These are phyloP conservation scores for Blastocystis sp. DNA, from an alignment of 352 stramenopile species.

Conservation along the genomic window DNA sequence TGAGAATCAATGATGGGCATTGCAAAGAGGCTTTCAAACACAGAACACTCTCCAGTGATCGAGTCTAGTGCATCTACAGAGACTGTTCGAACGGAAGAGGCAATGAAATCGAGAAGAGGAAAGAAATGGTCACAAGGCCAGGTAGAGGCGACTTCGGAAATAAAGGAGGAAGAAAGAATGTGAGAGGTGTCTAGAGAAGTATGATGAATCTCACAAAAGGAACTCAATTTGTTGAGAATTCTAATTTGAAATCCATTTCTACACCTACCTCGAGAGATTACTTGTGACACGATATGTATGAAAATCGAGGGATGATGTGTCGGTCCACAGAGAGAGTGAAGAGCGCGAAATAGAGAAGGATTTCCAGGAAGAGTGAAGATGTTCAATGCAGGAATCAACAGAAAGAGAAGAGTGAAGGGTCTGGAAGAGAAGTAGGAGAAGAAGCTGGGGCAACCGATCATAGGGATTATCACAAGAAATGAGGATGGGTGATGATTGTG, in stretches of 20 bases:
- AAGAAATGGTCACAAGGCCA: background rate
- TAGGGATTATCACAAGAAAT: background rate
- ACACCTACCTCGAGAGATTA: background rate
- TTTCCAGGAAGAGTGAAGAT: background rate
- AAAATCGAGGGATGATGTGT: background rate
- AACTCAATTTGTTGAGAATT: background rate
- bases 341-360: background rate
- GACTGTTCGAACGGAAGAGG: background rate
- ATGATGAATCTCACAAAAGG: background rate
- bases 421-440: background rate
- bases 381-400: background rate
- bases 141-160: background rate
- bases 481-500: background rate
- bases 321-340: background rate
- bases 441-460: background rate
- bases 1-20: background rate
- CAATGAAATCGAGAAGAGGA: background rate
- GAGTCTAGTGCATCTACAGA: background rate
- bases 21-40: background rate
- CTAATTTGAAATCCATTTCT: background rate
- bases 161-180: background rate
- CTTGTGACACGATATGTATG: background rate
- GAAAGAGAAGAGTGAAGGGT: background rate
- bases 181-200: background rate
- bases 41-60: background rate